Evolutionary conservation across 306 rosid species (phyloP).

Genomic region (Sphenostylis stenocarpa): DNA sequence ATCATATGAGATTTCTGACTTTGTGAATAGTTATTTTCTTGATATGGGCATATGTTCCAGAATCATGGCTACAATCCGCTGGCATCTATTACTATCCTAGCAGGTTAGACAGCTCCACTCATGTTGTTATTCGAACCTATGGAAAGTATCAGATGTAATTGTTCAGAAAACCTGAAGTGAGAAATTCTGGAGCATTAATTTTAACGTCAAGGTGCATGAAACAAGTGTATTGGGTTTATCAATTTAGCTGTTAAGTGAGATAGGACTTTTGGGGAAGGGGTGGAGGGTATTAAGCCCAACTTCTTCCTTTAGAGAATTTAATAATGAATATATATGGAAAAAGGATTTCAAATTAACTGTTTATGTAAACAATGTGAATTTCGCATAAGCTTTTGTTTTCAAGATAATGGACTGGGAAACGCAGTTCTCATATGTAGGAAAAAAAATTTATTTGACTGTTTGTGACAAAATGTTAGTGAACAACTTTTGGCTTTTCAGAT

Average conservation of each 20-base stretch:
- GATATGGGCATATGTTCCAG: slow-evolving; percentile 94
- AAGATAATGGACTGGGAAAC: slow-evolving; percentile 56
- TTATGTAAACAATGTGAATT: neutral
- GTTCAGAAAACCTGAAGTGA: neutral
- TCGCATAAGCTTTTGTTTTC: neutral
- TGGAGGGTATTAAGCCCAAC: neutral
- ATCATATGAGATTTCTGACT: neutral
- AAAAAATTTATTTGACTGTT: neutral
- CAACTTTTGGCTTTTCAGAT: slow-evolving; percentile 47
- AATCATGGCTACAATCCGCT: slow-evolving; percentile 75
- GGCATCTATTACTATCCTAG: slow-evolving; percentile 89
- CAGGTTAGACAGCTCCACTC: slow-evolving; percentile 54
- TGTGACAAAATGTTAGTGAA: neutral
- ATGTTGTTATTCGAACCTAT: slow-evolving; percentile 12
- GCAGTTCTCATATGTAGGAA: neutral
- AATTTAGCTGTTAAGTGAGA: slow-evolving; percentile 19
- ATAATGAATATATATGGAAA: neutral
- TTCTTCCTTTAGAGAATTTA: neutral
- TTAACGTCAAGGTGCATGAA: slow-evolving; percentile 19
- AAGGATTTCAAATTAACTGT: neutral
- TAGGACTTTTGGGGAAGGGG: neutral
- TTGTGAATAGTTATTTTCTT: slow-evolving; percentile 69
- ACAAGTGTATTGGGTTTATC: slow-evolving; percentile 12
- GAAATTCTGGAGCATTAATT: neutral
- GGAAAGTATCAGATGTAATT: neutral